A percentile compares a stretch with the other conserved stretches of the same genome.
Conservation (phyloP, 306 rosid genomes). For the Cyclanthera cordifolia region DNA sequence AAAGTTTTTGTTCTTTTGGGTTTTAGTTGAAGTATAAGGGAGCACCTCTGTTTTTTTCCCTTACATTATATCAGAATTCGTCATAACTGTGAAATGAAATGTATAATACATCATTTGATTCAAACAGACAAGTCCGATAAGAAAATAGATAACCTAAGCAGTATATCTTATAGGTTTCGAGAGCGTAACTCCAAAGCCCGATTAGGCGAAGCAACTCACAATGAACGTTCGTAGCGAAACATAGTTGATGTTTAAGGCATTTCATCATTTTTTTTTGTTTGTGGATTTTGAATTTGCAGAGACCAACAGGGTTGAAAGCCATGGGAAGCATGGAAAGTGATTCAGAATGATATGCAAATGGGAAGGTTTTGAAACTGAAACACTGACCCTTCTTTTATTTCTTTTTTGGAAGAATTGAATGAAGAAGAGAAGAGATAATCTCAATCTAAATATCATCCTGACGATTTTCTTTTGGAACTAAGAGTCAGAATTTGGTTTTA, state of each 20-base stretch:
- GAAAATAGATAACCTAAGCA: too few relatives aligned
- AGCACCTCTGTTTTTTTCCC: too few relatives aligned
- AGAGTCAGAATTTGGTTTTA: neutral
- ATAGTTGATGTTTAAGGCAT: too few relatives aligned
- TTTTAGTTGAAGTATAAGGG: neutral
- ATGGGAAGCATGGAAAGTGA: conserved; percentile 68
- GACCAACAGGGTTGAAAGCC: conserved; percentile 72
- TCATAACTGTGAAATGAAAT: too few relatives aligned
- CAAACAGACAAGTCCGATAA: too few relatives aligned
- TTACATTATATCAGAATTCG: too few relatives aligned
- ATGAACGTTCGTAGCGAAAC: too few relatives aligned
- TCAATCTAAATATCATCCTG: neutral
- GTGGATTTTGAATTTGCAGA: conserved; percentile 28
- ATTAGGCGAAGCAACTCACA: too few relatives aligned
- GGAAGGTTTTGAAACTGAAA: neutral
- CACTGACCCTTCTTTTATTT: neutral
- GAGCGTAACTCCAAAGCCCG: too few relatives aligned
- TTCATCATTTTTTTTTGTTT: neutral
- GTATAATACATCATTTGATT: too few relatives aligned
- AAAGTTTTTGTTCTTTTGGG: neutral
- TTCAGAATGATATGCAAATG: conserved; percentile 31
- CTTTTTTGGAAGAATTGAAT: conserved; percentile 1
- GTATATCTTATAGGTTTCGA: too few relatives aligned
- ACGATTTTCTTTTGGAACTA: neutral
- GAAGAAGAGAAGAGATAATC: neutral